phyloP scores from a whole-genome alignment of 1,284 basidiomycete species.

The Polyporus tsugae region DNA sequence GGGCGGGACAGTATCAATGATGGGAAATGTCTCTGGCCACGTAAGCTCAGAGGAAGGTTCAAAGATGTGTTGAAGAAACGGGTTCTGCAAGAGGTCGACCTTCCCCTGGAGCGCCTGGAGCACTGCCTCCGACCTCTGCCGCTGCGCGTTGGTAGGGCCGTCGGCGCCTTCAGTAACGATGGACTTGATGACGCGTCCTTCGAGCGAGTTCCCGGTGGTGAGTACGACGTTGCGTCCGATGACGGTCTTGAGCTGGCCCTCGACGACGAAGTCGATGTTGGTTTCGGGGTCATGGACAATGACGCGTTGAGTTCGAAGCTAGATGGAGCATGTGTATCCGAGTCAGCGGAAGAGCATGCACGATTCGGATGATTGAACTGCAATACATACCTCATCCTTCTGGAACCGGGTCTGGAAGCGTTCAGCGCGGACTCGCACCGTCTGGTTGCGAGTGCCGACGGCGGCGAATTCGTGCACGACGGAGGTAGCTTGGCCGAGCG shows the following conservation, averaged over 20 bases:
- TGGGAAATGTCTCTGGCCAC: constrained; percentile 40
- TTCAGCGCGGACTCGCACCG: constrained; percentile 44
- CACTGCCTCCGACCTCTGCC: constrained; percentile 51
- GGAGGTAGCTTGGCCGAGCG: constrained; percentile 53
- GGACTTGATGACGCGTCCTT: constrained; percentile 36
- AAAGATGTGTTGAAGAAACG: constrained; percentile 64
- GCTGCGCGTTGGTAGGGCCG: constrained; percentile 61
- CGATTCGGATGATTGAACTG: not conserved
- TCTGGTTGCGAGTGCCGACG: constrained; percentile 36
- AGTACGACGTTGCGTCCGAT: constrained; percentile 38
- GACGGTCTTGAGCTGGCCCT: constrained; percentile 40
- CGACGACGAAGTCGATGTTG: constrained; percentile 32
- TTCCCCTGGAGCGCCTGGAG: constrained; percentile 60
- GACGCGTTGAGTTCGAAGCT: constrained; percentile 18
- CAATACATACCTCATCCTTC: constrained; percentile 2
- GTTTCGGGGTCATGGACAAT: constrained; percentile 25
- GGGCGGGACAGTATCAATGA: constrained; percentile 27
- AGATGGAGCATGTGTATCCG: not conserved
- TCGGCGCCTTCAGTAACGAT: constrained; percentile 56
- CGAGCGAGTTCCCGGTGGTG: constrained; percentile 31
- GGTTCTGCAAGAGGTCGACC: constrained; percentile 51
- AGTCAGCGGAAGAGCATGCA: not conserved
- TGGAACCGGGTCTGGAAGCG: constrained; percentile 55
- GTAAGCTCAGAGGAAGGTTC: constrained; percentile 30
- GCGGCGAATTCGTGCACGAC: constrained; percentile 49